Base-by-base conservation (phyloP, 2,329 filamentous ascomycete genomes). In the Colletotrichum destructivum region DNA sequence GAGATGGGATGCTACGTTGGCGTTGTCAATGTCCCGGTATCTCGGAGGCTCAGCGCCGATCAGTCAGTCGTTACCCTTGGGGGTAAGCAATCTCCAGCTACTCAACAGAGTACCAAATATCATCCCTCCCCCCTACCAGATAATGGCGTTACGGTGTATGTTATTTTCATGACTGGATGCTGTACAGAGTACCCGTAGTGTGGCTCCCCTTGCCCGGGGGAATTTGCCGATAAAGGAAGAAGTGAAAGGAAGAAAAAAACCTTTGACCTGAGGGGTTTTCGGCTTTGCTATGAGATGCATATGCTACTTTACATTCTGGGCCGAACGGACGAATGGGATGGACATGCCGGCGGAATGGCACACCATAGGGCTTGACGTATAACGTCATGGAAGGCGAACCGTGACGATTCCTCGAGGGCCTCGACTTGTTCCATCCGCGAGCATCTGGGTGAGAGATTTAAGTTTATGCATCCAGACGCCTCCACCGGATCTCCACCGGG, bases 401-500 rank as follows among this genome's bases (percentile, higher is more conserved):
- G 69, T 71, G 64, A 69, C 64, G 64, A 71, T 46, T 47, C 31
- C 38, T 23, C 47, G 18, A 57, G 2, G 44, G 44, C 44, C 42
- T 69, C 60, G 52, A 69, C 52, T 44, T 18, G 52, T 31, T 31
- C 40, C 54, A 44, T 54, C 23, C 56, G 44, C 1, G n/a, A 62
- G 40, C 42, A 55, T 62, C 61, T 66, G 55, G 65, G 69, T 69
- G 69, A 71, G 69, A 69, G 44, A 71, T 71, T 71, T 63, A 59
- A 60, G 52, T 63, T 71, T 69, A 62, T 69, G 65, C 69, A 60
- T 54, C 23, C 52, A 60, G 59, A n/a, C 38, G 15, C 69, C 65
- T 71, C 69, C 69, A 63, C 69, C 65, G 52, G 65, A 71, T 60
- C 69, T 71, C 69, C 69, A 71, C 69, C 44, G 31, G 52, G 59